Evolutionary conservation across 2,329 filamentous ascomycete genomes (phyloP).

Genomic region (Scedosporium aurantiacum): DNA sequence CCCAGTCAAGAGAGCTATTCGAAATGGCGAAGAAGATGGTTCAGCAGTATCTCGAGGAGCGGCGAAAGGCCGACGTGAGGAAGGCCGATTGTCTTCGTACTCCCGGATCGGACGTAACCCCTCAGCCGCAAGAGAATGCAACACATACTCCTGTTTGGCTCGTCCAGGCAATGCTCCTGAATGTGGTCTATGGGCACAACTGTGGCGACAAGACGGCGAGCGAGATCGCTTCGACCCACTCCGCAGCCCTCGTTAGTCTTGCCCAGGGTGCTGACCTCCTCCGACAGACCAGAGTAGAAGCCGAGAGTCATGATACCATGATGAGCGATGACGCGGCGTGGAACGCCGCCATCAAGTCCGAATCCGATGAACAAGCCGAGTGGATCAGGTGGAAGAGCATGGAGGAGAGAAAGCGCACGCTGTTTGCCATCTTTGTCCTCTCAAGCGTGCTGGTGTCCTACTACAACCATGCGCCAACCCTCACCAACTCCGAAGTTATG

Average conservation of each 20-base stretch:
- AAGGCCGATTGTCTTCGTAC: slow-evolving; percentile 48
- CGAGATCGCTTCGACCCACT: slow-evolving; percentile 87
- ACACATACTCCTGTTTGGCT: slow-evolving; percentile 78
- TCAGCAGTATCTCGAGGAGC: slow-evolving; percentile 80
- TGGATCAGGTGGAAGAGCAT: slow-evolving; percentile 83
- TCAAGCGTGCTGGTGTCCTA: slow-evolving; percentile 85
- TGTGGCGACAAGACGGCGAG: slow-evolving; percentile 84
- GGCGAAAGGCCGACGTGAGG: slow-evolving; percentile 71
- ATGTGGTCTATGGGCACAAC: slow-evolving; percentile 91
- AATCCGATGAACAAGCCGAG: slow-evolving; percentile 52
- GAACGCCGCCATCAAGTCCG: slow-evolving; percentile 29
- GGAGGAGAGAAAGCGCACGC: slow-evolving; percentile 86
- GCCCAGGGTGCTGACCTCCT: slow-evolving; percentile 35
- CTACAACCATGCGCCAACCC: slow-evolving; percentile 82
- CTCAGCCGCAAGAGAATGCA: slow-evolving; percentile 2
- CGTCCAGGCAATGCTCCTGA: slow-evolving; percentile 92
- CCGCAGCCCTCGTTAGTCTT: slow-evolving; percentile 79
- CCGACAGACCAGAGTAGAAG: slow-evolving; percentile 21
- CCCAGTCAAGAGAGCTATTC: slow-evolving; percentile 73
- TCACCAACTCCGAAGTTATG: slow-evolving; percentile 88
- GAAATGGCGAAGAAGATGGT: slow-evolving; percentile 95
- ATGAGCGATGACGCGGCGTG: slow-evolving; percentile 43
- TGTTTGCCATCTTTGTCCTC: slow-evolving; percentile 82
- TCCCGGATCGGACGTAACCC: slow-evolving; percentile 2
- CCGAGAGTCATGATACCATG: slow-evolving; percentile 41